Evolutionary conservation across 2,329 filamentous ascomycete species (phyloP).

Genomic region (Calcarisporium arbuscula): DNA sequence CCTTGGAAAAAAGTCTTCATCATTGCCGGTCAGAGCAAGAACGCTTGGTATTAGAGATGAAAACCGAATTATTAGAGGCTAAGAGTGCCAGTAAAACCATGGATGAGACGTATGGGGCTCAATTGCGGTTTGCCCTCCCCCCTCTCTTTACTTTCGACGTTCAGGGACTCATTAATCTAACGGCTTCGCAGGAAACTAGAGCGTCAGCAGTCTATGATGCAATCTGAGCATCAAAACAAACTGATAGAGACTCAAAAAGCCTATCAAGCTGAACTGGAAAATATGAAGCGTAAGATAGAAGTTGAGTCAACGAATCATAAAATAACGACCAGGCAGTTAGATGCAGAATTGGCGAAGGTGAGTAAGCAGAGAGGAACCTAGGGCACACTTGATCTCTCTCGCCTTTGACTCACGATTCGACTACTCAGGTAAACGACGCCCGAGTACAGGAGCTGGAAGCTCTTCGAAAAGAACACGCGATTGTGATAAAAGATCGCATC

Average conservation of each 20-base stretch:
- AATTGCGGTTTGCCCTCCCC: slow-evolving; percentile 43
- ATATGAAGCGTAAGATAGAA: slow-evolving; percentile 43
- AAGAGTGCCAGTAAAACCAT: slow-evolving; percentile 22
- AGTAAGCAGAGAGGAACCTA: slow-evolving; percentile 3
- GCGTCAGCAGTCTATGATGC: slow-evolving; percentile 20
- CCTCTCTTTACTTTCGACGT: slow-evolving; percentile 1
- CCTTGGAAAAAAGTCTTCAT: slow-evolving; percentile 50
- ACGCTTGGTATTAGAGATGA: slow-evolving; percentile 52
- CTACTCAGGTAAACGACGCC: slow-evolving; percentile 49
- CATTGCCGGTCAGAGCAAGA: slow-evolving; percentile 70
- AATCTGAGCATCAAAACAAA: slow-evolving; percentile 24
- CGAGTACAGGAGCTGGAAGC: slow-evolving; percentile 54
- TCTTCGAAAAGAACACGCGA: slow-evolving; percentile 33
- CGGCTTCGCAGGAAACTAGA: slow-evolving; percentile 22
- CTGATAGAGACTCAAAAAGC: slow-evolving; percentile 41
- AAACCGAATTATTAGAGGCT: slow-evolving; percentile 18
- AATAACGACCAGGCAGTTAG: slow-evolving; percentile 53
- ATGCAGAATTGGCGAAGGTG: slow-evolving; percentile 57
- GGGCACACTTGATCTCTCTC: neutral
- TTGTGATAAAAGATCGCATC: slow-evolving; percentile 30
- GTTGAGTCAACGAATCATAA: slow-evolving; percentile 59
- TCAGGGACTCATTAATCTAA: no score
- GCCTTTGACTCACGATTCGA: neutral
- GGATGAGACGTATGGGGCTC: slow-evolving; percentile 27
- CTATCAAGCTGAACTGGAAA: slow-evolving; percentile 42